These are phyloP conservation scores for Alternaria brassicicola DNA, from an alignment of 2,329 filamentous ascomycete genomes.

Conservation along the genomic window DNA sequence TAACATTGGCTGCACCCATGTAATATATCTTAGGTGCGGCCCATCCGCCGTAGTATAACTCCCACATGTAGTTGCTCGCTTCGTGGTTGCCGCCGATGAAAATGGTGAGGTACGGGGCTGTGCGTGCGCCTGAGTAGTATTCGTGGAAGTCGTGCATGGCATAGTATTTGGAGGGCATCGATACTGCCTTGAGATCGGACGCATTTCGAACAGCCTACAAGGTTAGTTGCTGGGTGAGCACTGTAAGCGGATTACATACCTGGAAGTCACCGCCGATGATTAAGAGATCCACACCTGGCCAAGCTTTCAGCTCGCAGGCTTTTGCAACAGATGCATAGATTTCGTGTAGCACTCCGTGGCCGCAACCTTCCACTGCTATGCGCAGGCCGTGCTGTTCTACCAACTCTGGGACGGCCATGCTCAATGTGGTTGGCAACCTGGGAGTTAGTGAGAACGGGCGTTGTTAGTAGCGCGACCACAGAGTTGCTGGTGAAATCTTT, in stretches of 20 bases:
- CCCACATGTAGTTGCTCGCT: constrained; percentile 85
- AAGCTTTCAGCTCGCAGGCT: constrained; percentile 72
- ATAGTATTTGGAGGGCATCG: constrained; percentile 87
- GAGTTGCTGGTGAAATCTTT: not conserved
- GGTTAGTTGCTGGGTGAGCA: constrained; percentile 20
- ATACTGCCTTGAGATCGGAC: constrained; percentile 84
- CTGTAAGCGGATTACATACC: constrained; percentile 51
- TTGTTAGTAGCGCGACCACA: not conserved
- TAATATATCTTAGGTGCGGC: constrained; percentile 98
- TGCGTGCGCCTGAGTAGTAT: constrained; percentile 82
- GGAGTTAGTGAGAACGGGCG: not conserved
- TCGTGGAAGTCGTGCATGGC: constrained; percentile 89
- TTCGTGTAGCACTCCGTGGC: constrained; percentile 87
- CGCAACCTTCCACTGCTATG: constrained; percentile 86
- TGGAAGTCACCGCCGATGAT: constrained; percentile 98
- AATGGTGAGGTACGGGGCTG: constrained; percentile 85
- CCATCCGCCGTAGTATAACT: constrained; percentile 97
- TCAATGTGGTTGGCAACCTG: not conserved
- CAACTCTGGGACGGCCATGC: constrained; percentile 37
- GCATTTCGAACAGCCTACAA: constrained; percentile 82
- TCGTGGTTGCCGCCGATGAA: constrained; percentile 97
- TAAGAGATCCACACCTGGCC: constrained; percentile 83
- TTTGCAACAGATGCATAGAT: constrained; percentile 82
- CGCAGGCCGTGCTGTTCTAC: constrained; percentile 57
- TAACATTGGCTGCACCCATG: constrained; percentile 87